phyloP scores from a whole-genome alignment of 306 rosid species.

The Acacia melanoxylon region DNA sequence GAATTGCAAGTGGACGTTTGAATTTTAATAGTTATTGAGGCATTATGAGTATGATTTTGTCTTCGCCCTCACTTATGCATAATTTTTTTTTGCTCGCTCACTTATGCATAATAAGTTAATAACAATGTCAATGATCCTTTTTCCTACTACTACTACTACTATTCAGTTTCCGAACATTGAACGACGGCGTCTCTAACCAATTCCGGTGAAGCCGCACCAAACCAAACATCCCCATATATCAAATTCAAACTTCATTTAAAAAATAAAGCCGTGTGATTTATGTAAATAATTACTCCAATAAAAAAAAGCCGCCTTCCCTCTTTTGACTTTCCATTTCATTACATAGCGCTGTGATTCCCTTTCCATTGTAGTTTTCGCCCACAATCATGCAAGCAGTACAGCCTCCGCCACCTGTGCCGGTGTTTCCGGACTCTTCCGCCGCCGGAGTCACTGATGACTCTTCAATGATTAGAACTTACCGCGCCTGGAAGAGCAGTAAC shows the following conservation, averaged over 20 bases:
- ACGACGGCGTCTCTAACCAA: neutral
- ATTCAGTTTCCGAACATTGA: neutral
- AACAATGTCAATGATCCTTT: neutral
- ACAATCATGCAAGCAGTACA: conserved; percentile 23
- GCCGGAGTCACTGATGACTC: conserved; percentile 32
- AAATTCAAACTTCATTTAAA: neutral
- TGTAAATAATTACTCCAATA: neutral
- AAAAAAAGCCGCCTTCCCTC: neutral
- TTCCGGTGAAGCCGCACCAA: neutral
- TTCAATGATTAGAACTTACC: conserved; percentile 50
- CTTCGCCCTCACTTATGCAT: neutral
- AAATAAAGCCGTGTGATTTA: neutral
- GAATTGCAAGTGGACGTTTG: neutral
- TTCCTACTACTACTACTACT: neutral
- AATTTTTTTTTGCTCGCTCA: too few species aligned
- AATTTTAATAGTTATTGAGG: neutral
- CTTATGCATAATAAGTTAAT: neutral
- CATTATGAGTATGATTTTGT: neutral
- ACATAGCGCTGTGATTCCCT: neutral
- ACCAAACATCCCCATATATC: neutral
- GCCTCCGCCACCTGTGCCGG: conserved; percentile 39
- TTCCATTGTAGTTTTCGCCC: neutral
- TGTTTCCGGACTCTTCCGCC: conserved; percentile 9
- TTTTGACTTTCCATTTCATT: neutral
- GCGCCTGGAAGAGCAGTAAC: conserved; percentile 89